phyloP scores from a whole-genome alignment of 192 early-diverging fungal genomes.

The Endogone sp. region DNA sequence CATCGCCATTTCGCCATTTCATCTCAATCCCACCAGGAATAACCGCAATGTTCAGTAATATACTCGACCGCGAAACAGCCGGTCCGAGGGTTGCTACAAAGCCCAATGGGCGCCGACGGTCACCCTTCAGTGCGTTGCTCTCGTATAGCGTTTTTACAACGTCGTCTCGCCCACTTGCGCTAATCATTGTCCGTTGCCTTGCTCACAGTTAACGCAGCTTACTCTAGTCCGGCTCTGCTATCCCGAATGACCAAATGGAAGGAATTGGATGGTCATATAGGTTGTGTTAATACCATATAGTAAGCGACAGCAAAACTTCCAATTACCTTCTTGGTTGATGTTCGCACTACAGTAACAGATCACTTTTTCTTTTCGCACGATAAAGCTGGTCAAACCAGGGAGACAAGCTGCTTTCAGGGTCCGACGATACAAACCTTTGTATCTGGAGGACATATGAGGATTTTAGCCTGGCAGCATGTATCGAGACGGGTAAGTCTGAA shows the following conservation, averaged over 20 bases:
- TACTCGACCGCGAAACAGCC: neutral
- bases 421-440: conserved; percentile 55
- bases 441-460: conserved; percentile 47
- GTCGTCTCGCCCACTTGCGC: neutral
- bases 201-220: neutral
- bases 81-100: neutral
- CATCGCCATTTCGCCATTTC: neutral
- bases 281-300: conserved; percentile 54
- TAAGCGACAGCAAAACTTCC: no score
- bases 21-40: neutral
- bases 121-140: neutral
- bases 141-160: no score
- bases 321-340: neutral
- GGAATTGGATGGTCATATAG: conserved; percentile 38
- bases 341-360: neutral
- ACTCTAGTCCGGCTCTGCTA: neutral
- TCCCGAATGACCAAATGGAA: conserved; percentile 22
- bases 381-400: conserved; percentile 54
- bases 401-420: conserved; percentile 50
- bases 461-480: conserved; percentile 27
- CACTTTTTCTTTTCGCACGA: neutral
- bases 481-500: conserved; percentile 22
- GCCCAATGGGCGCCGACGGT: neutral
- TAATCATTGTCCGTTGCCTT: neutral
- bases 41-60: neutral